Base-by-base conservation (phyloP, 108 stramenopile species). In the Chaetoceros tenuissimus region DNA sequence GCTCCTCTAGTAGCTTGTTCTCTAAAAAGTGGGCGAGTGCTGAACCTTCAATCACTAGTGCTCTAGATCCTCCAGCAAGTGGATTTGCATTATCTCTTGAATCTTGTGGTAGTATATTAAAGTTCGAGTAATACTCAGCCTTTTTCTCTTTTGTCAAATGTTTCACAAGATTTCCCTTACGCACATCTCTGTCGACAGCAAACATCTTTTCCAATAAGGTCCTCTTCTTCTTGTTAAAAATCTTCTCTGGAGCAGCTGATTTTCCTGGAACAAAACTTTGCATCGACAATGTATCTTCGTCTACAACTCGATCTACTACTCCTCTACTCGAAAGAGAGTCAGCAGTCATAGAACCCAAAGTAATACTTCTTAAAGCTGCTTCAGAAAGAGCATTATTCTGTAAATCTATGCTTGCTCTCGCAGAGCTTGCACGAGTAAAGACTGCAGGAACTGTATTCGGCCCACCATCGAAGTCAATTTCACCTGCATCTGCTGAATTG, bases 1-100 rank as follows among this genome's bases (percentile, higher is more conserved):
- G 61, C 48, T 80, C 82, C 69, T 94, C 84, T 30, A 94, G 64
- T 3, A 76, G 71, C 20, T 63, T 62, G 57, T 94, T 83, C 20
- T 80, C 84, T 16, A 91, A 75, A 24, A 97, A 51, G 47, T 85
- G 78, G 28, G 81, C 70, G 53, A 97, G 62, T 5, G 94, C 89
- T 55, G 80, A 81, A 46, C 94, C 95, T 63, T 96, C 95, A 20
- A 98, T 72, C 28, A 98, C 82, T n/a, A 98, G 69, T 44, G 92
- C 94, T 48, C 89, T 54, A 17, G 72, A 73, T 13, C 69, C 61
- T 5, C 72, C 72, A n/a, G 46, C 46, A 2, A 52, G 30, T 18
- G 31, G 53, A 48, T 58, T 46, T 18, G 54, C 47, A 20, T 70
- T 50, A 2, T 50, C 43, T 49, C 8, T 3, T 16, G 18, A 50